Conservation (phyloP, 306 rosid genomes). For the Gillenia trifoliata region DNA sequence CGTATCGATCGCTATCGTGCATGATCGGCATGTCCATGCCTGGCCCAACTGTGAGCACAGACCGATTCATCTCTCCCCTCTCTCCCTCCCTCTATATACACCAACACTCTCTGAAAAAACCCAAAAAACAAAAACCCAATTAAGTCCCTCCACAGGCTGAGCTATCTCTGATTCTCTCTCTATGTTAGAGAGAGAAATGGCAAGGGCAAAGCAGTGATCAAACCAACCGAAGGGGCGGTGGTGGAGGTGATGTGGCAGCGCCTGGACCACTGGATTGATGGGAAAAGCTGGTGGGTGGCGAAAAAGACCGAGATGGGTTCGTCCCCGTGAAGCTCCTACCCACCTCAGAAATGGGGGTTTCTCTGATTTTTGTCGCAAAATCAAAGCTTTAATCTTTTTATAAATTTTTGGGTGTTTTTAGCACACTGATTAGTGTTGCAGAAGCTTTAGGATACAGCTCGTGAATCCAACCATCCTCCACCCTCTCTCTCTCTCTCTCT, state of each 20-base stretch:
- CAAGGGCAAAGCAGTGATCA: background rate
- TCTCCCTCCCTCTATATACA: background rate
- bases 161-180: background rate
- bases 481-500: background rate
- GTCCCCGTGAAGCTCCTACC: conserved; percentile 74
- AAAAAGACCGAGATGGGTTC: conserved; percentile 46
- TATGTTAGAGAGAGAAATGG: conserved; percentile 1
- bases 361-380: conserved; percentile 5
- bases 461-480: conserved; percentile 28
- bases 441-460: conserved; percentile 37
- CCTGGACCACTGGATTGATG: conserved; percentile 30
- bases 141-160: conserved; percentile 3
- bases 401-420: background rate
- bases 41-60: conserved; percentile 53
- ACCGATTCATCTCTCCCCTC: conserved; percentile 42
- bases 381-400: background rate
- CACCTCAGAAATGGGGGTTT: conserved; percentile 22
- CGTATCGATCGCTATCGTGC: conserved; percentile 94
- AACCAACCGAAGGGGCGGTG: conserved; percentile 15
- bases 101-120: conserved; percentile 12
- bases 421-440: conserved; percentile 17
- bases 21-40: conserved; percentile 89
- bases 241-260: conserved; percentile 34
- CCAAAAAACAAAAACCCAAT: conserved; percentile 21
- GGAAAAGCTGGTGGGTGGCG: conserved; percentile 38